Evolutionary conservation across 805 yeast genomes (phyloP).

Genomic region (Nakazawaea anatomiae): DNA sequence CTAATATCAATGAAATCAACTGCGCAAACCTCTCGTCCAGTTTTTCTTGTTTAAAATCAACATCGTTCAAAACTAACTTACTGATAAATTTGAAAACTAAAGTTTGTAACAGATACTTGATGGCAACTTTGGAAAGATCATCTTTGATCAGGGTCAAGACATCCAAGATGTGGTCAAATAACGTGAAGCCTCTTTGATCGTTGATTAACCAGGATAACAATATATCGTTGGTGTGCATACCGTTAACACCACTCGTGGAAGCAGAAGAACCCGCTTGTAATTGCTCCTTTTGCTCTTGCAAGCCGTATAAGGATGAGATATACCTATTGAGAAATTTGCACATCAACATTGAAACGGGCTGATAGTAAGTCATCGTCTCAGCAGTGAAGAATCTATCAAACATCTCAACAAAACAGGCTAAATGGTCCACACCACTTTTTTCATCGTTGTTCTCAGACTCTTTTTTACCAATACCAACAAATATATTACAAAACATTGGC

Average conservation of each 20-base stretch:
- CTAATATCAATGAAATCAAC: background rate
- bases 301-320: background rate
- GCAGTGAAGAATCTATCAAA: background rate
- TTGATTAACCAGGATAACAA: background rate
- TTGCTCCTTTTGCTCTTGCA: background rate
- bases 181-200: background rate
- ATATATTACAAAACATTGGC: background rate
- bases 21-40: background rate
- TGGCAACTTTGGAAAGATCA: background rate
- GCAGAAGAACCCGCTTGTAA: background rate
- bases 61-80: background rate
- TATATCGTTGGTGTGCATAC: background rate
- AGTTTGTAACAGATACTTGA: constrained; percentile 1
- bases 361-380: constrained; percentile 4
- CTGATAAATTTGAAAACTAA: background rate
- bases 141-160: background rate
- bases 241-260: background rate
- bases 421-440: background rate
- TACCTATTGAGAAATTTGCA: background rate
- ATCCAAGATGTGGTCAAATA: background rate
- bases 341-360: background rate
- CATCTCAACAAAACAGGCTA: background rate
- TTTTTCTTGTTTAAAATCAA: background rate
- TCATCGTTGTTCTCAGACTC: background rate
- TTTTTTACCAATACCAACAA: background rate